phyloP scores from a whole-genome alignment of 352 stramenopile genomes.

The Phytophthora rubi region DNA sequence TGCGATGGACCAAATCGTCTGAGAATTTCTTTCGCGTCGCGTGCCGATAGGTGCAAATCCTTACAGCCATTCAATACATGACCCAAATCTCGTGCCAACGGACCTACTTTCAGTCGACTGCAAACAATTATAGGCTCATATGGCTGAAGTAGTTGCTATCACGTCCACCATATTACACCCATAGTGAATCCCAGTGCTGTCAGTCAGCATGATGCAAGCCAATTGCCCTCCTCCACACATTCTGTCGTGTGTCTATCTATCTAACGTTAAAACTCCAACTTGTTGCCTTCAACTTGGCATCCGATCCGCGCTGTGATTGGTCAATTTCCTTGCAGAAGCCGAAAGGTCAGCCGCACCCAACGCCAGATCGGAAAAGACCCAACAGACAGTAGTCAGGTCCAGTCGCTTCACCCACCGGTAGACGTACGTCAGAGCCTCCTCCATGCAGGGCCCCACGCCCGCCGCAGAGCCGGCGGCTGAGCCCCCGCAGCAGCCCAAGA shows the following conservation, averaged over 20 bases:
- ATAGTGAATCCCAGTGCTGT: not conserved
- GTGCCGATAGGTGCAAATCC: not conserved
- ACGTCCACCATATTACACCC: too few species aligned
- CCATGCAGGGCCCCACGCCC: slow-evolving; percentile 1
- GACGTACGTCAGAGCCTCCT: slow-evolving; percentile 1
- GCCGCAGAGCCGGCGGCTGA: not conserved
- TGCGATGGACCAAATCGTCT: slow-evolving; percentile 14
- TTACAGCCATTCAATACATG: not conserved
- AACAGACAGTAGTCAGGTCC: not conserved
- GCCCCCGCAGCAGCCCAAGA: slow-evolving; percentile 6
- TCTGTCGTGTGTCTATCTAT: not conserved
- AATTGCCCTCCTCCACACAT: not conserved
- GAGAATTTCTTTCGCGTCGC: slow-evolving; percentile 30
- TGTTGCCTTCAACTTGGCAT: not conserved
- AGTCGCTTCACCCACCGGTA: not conserved
- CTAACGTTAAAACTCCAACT: not conserved
- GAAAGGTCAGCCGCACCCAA: slow-evolving; percentile 25
- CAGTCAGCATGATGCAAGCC: not conserved
- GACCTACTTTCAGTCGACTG: too few species aligned
- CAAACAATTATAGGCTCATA: too few species aligned
- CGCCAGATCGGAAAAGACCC: slow-evolving; percentile 32
- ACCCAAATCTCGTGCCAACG: not conserved
- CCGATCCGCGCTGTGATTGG: slow-evolving; percentile 27
- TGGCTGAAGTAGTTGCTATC: too few species aligned
- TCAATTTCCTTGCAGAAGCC: slow-evolving; percentile 14